Conservation (phyloP, 2,329 filamentous ascomycete genomes). For the Scytalidium lignicola region DNA sequence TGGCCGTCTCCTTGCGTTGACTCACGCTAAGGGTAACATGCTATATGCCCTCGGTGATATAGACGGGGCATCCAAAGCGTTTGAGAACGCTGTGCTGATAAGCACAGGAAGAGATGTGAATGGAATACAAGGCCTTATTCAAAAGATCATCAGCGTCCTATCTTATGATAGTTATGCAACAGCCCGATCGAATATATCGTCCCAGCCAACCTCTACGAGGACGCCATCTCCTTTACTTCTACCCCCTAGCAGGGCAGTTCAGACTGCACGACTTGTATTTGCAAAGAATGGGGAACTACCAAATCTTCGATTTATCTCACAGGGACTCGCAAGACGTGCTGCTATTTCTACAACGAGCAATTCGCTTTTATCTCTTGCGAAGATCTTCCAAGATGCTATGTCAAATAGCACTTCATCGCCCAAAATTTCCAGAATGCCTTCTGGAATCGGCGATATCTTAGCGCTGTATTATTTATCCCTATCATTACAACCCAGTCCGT, state of each 20-base stretch:
- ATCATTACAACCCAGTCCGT: conserved; percentile 90
- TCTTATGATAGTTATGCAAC: conserved; percentile 40
- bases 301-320: conserved; percentile 67
- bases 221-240: conserved; percentile 60
- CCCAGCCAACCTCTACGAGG: conserved; percentile 3
- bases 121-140: conserved; percentile 74
- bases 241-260: conserved; percentile 75
- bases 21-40: conserved; percentile 99
- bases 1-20: conserved; percentile 83
- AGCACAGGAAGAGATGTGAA: conserved; percentile 67
- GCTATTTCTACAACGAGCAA: conserved; percentile 94
- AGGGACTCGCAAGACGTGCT: conserved; percentile 68
- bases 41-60: conserved; percentile 86
- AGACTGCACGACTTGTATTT: conserved; percentile 81
- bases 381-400: conserved; percentile 97
- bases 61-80: conserved; percentile 73
- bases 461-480: conserved; percentile 93
- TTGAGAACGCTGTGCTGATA: conserved; percentile 91
- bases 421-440: conserved; percentile 53
- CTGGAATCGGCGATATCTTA: conserved; percentile 85
- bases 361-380: conserved; percentile 86
- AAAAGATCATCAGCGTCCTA: conserved; percentile 68
- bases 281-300: conserved; percentile 69
- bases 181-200: conserved; percentile 20
- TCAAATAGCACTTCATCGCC: conserved; percentile 49